Conservation (phyloP, 148 eudicot genomes). For the Fagopyrum homotropicum region DNA sequence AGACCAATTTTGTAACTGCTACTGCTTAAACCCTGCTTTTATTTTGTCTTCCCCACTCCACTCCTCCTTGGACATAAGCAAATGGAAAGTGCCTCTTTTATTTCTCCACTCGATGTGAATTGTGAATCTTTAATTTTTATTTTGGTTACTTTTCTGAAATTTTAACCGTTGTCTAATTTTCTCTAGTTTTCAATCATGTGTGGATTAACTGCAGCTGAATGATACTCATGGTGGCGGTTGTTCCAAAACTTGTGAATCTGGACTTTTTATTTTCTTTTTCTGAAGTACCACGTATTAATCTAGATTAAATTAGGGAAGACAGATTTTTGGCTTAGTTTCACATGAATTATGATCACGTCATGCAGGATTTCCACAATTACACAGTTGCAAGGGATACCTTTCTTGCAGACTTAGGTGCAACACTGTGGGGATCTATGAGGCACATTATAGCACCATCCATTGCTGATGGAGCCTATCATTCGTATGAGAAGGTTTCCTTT, state of each 20-base stretch:
- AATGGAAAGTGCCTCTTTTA: not conserved
- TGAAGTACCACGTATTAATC: not conserved
- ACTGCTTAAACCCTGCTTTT: not conserved
- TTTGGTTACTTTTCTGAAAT: not conserved
- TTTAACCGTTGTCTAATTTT: not conserved
- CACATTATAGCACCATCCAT: slow-evolving; percentile 84
- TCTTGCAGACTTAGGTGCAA: slow-evolving; percentile 88
- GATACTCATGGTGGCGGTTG: not conserved
- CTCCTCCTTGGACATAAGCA: not conserved
- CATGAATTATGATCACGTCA: not conserved
- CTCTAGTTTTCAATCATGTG: not conserved
- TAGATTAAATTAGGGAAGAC: not conserved
- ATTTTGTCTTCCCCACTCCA: not conserved
- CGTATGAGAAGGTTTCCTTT: slow-evolving; percentile 86
- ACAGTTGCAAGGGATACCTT: slow-evolving; percentile 94
- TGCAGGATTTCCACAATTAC: slow-evolving; percentile 79
- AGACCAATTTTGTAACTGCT: not conserved
- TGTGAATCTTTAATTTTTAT: not conserved
- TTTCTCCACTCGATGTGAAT: not conserved
- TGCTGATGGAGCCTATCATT: slow-evolving; percentile 89
- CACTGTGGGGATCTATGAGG: slow-evolving; percentile 93
- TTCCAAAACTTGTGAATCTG: not conserved
- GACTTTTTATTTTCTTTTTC: not conserved
- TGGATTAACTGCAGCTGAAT: not conserved
- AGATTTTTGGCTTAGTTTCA: not conserved